Conservation (phyloP, 2,329 filamentous ascomycete genomes). For the Diaporthe amygdali region DNA sequence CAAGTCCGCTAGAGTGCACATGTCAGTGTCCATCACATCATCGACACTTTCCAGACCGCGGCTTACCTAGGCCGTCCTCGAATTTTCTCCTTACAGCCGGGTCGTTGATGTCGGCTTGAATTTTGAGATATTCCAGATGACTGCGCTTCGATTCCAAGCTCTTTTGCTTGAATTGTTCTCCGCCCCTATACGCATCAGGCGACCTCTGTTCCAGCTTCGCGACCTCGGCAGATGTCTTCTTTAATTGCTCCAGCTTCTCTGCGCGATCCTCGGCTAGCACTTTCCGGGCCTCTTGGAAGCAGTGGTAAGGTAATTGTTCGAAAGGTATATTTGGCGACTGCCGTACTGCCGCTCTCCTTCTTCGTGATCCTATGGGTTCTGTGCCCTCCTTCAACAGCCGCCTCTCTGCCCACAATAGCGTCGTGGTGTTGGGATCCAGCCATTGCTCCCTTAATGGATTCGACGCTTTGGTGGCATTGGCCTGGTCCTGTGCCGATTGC, state of each 20-base stretch:
- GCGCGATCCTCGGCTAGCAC: conserved; percentile 79
- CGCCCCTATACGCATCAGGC: conserved; percentile 62
- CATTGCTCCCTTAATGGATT: conserved; percentile 44
- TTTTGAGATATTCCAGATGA: conserved; percentile 80
- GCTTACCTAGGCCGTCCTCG: conserved; percentile 85
- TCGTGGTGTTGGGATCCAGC: conserved; percentile 72
- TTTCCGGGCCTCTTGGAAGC: conserved; percentile 94
- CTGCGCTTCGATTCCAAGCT: conserved; percentile 72
- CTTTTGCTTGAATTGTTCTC: conserved; percentile 68
- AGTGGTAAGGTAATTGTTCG: conserved; percentile 94
- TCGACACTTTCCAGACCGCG: neutral
- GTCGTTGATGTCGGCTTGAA: conserved; percentile 93
- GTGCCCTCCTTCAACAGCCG: conserved; percentile 71
- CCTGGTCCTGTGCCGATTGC: conserved; percentile 28
- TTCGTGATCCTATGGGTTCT: conserved; percentile 80
- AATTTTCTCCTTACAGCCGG: conserved; percentile 91
- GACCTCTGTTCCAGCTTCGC: conserved; percentile 66
- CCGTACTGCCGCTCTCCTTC: conserved; percentile 77
- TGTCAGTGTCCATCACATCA: neutral
- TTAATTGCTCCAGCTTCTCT: conserved; percentile 79
- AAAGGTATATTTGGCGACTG: conserved; percentile 76
- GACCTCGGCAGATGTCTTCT: conserved; percentile 71
- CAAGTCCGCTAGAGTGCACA: conserved; percentile 76
- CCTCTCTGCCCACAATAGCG: conserved; percentile 67
- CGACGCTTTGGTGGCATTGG: conserved; percentile 25